These are phyloP conservation scores for Monosporascus ibericus DNA, from an alignment of 2,329 filamentous ascomycete genomes.

Conservation along the genomic window DNA sequence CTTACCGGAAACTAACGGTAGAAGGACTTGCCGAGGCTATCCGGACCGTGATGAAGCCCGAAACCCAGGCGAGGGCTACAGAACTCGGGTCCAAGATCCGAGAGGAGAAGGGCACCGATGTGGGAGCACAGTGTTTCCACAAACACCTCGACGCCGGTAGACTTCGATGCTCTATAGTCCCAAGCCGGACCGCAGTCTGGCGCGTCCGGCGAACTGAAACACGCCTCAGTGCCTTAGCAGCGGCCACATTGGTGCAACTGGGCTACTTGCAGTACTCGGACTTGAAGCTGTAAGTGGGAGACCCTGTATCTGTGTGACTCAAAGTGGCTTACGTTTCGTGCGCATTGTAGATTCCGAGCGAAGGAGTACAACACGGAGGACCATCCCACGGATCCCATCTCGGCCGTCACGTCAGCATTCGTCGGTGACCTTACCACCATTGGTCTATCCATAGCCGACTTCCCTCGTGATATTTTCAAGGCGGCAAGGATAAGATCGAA, in stretches of 20 bases:
- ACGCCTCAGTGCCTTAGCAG: slow-evolving; percentile 66
- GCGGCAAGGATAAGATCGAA: slow-evolving; percentile 13
- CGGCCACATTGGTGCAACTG: slow-evolving; percentile 59
- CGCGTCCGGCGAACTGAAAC: slow-evolving; percentile 62
- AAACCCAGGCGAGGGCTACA: slow-evolving; percentile 49
- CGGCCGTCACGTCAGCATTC: slow-evolving; percentile 69
- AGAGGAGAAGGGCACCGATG: slow-evolving; percentile 57
- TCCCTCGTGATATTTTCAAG: slow-evolving; percentile 53
- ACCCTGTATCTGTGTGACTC: no score
- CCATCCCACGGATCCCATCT: slow-evolving; percentile 73
- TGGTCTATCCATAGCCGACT: slow-evolving; percentile 75
- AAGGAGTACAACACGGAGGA: slow-evolving; percentile 71
- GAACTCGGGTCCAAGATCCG: slow-evolving; percentile 60
- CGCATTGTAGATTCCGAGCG: slow-evolving; percentile 36
- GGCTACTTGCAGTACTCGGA: slow-evolving; percentile 62
- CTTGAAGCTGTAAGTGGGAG: slow-evolving; percentile 58
- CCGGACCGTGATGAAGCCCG: slow-evolving; percentile 50
- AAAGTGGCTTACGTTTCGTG: slow-evolving; percentile 5
- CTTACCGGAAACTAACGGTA: slow-evolving; percentile 60
- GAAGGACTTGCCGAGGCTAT: slow-evolving; percentile 63
- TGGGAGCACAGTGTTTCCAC: slow-evolving; percentile 64
- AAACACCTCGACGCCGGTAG: slow-evolving; percentile 59
- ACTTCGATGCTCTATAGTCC: slow-evolving; percentile 65
- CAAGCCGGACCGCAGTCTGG: slow-evolving; percentile 68
- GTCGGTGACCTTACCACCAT: slow-evolving; percentile 79